A percentile compares a stretch with the other conserved stretches of the same genome.
Conservation (phyloP, 1,284 basidiomycete genomes). For the Malassezia slooffiae region DNA sequence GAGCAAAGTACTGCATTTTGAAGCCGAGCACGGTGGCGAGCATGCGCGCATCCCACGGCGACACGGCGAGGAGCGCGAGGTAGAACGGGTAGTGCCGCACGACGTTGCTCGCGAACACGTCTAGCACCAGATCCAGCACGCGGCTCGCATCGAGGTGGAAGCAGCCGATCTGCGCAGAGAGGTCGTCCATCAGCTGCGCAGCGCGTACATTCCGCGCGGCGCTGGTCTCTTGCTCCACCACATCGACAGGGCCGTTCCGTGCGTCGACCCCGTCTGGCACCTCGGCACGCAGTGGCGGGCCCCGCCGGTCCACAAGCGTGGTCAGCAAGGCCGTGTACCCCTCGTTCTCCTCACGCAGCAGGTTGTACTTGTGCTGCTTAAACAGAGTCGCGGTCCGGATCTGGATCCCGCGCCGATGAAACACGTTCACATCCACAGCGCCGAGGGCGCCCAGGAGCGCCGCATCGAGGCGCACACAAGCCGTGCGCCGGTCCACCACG, state of each 20-base stretch:
- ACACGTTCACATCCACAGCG: slow-evolving; percentile 27
- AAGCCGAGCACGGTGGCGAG: slow-evolving; percentile 69
- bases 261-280: slow-evolving; percentile 24
- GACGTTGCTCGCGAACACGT: slow-evolving; percentile 73
- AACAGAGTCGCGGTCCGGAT: slow-evolving; percentile 51
- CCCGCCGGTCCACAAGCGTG: slow-evolving; percentile 68
- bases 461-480: slow-evolving; percentile 23
- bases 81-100: slow-evolving; percentile 83
- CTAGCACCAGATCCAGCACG: slow-evolving; percentile 83
- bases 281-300: slow-evolving; percentile 54
- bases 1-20: slow-evolving; percentile 80
- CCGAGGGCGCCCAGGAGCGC: slow-evolving; percentile 23
- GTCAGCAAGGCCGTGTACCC: slow-evolving; percentile 85
- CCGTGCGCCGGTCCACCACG: slow-evolving; percentile 11
- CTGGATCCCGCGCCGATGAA: slow-evolving; percentile 31
- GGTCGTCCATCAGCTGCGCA: slow-evolving; percentile 34
- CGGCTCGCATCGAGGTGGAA: slow-evolving; percentile 92
- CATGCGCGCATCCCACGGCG: slow-evolving; percentile 58
- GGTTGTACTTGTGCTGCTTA: slow-evolving; percentile 97
- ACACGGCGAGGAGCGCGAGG: slow-evolving; percentile 67
- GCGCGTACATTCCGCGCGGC: slow-evolving; percentile 32
- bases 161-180: slow-evolving; percentile 53
- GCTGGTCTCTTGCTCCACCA: slow-evolving; percentile 27
- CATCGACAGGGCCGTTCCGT: slow-evolving; percentile 1
- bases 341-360: slow-evolving; percentile 91